phyloP scores from a whole-genome alignment of 1,284 basidiomycete species.

The Cryptococcus sp. region DNA sequence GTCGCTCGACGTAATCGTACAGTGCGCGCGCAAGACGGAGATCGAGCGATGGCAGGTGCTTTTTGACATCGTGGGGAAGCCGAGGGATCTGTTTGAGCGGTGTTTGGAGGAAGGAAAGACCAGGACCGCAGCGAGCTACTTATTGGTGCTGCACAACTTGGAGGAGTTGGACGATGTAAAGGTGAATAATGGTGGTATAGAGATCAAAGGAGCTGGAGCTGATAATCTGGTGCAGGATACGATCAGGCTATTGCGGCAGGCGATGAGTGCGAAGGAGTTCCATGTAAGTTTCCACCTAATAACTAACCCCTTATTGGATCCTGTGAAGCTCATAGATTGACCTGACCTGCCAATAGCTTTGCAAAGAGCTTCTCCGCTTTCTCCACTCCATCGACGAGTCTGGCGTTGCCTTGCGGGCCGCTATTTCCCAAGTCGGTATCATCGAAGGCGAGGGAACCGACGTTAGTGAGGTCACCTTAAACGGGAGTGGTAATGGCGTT shows the following conservation, averaged over 20 bases:
- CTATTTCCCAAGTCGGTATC: slow-evolving; percentile 45
- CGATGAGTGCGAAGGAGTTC: slow-evolving; percentile 62
- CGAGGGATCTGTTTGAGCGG: slow-evolving; percentile 86
- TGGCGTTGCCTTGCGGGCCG: slow-evolving; percentile 61
- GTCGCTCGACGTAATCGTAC: slow-evolving; percentile 87
- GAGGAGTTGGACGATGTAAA: slow-evolving; percentile 80
- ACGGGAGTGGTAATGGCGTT: neutral
- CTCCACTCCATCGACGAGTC: slow-evolving; percentile 83
- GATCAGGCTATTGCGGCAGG: slow-evolving; percentile 68
- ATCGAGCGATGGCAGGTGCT: slow-evolving; percentile 83
- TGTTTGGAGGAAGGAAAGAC: slow-evolving; percentile 72
- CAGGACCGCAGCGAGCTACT: slow-evolving; percentile 87
- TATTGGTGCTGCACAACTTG: slow-evolving; percentile 88
- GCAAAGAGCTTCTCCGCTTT: slow-evolving; percentile 83
- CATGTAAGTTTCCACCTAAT: too few species aligned
- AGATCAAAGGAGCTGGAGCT: slow-evolving; percentile 9
- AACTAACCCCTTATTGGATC: neutral
- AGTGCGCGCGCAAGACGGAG: slow-evolving; percentile 96
- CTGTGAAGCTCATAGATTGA: neutral
- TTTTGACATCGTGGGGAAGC: slow-evolving; percentile 86
- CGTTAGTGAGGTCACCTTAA: too few species aligned
- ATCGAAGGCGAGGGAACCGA: slow-evolving; percentile 2
- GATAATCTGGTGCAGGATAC: slow-evolving; percentile 57
- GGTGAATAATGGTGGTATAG: slow-evolving; percentile 19
- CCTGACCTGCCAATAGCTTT: slow-evolving; percentile 24